These are phyloP conservation scores for Gaultheria prostrata DNA, from an alignment of 148 eudicot species.

Conservation along the genomic window DNA sequence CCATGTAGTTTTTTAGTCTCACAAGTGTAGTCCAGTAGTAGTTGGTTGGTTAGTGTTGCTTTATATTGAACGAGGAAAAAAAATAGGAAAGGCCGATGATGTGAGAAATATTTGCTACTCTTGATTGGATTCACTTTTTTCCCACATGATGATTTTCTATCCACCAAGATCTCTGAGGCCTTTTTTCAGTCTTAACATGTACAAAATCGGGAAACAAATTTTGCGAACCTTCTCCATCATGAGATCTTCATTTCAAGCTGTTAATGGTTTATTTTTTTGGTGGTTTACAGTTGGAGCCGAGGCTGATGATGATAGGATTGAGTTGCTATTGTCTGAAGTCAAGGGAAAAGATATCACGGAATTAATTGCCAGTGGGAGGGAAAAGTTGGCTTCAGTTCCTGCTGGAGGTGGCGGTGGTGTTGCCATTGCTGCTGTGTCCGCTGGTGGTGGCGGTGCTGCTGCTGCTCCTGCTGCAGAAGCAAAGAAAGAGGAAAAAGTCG, in stretches of 20 bases:
- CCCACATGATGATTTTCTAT: neutral
- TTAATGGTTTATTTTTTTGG: neutral
- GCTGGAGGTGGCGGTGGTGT: slow-evolving; percentile 75
- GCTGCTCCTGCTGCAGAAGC: slow-evolving; percentile 58
- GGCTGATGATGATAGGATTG: slow-evolving; percentile 60
- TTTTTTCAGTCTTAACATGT: neutral
- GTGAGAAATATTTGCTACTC: slow-evolving; percentile 3
- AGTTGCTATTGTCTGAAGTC: slow-evolving; percentile 56
- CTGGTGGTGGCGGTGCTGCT: slow-evolving; percentile 47
- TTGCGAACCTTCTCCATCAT: neutral
- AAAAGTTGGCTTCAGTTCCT: slow-evolving; percentile 84
- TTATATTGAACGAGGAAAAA: neutral
- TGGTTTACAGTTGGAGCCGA: slow-evolving; percentile 66
- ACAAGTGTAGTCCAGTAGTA: too few species aligned
- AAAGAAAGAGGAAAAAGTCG: slow-evolving; percentile 84
- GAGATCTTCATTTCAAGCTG: neutral
- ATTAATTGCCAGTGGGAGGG: slow-evolving; percentile 74
- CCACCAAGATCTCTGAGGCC: slow-evolving; percentile 13
- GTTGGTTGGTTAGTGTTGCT: neutral
- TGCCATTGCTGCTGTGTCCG: slow-evolving; percentile 48
- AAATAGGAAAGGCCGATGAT: neutral
- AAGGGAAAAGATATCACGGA: slow-evolving; percentile 71
- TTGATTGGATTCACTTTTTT: neutral
- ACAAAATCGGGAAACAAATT: neutral
- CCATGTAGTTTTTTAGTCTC: too few species aligned